Evolutionary conservation across 2,329 filamentous ascomycete species (phyloP).

Genomic region (Thyridium curvatum): DNA sequence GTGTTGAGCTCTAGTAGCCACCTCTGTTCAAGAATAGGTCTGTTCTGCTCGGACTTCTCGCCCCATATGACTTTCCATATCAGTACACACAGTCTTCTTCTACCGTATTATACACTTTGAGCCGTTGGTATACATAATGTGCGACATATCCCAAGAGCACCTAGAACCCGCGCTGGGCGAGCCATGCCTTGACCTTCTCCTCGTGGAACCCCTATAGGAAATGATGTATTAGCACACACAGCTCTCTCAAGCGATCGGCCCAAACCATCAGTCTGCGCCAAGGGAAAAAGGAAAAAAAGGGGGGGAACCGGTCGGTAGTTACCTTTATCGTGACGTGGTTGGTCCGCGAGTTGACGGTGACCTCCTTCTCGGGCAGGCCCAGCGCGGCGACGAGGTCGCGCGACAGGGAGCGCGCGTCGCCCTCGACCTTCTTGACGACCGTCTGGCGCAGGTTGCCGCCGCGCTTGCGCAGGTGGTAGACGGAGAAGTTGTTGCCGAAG

Average conservation of each 20-base stretch:
- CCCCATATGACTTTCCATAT: too few relatives aligned
- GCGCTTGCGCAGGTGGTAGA: constrained; percentile 69
- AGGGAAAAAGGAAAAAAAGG: too few relatives aligned
- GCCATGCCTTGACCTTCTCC: constrained; percentile 9
- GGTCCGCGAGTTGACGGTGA: constrained; percentile 54
- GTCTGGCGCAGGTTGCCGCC: constrained; percentile 74
- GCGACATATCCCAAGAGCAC: too few relatives aligned
- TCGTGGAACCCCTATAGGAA: constrained; percentile 8
- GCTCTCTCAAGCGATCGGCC: too few relatives aligned
- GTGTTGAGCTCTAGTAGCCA: too few relatives aligned
- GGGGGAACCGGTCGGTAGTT: too few relatives aligned
- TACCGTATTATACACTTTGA: too few relatives aligned
- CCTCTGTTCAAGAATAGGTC: too few relatives aligned
- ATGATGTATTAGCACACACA: background rate
- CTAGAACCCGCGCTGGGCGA: constrained; percentile 10
- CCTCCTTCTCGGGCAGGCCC: constrained; percentile 45
- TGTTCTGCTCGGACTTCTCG: too few relatives aligned
- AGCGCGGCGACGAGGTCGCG: constrained; percentile 57
- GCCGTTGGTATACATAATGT: too few relatives aligned
- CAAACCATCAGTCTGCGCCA: constrained; percentile 1
- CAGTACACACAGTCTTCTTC: background rate
- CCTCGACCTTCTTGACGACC: constrained; percentile 71
- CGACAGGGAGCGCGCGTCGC: constrained; percentile 58
- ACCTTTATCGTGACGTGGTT: constrained; percentile 73
- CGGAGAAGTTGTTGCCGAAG: constrained; percentile 60